These are phyloP conservation scores for Nitzschia sp. DNA, from an alignment of 108 stramenopile genomes.

Conservation along the genomic window DNA sequence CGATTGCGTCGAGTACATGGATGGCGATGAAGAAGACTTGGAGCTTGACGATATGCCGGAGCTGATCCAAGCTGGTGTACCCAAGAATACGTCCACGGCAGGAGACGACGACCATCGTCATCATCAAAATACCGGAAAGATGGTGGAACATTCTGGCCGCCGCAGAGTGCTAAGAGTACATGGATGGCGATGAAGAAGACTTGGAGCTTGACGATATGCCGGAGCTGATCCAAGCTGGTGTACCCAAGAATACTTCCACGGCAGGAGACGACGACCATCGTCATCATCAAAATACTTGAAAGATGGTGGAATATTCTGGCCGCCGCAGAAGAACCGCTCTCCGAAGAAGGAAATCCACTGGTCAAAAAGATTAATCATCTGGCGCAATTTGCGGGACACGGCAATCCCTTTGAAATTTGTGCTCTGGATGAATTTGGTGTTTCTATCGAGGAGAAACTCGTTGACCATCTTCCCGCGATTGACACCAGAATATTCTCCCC, in stretches of 20 bases:
- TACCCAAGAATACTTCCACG: not conserved
- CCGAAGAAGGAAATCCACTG: no score
- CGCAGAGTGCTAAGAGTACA: slow-evolving; percentile 1
- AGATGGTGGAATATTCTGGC: not conserved
- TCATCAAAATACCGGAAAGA: not conserved
- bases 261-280: not conserved
- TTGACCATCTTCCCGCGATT: no score
- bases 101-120: not conserved
- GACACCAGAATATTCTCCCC: no score
- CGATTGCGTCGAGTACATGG: slow-evolving; percentile 8
- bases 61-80: not conserved
- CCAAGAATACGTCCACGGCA: not conserved
- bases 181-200: no score
- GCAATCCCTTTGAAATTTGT: no score
- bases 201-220: not conserved
- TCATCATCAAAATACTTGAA: not conserved
- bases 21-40: slow-evolving; percentile 15
- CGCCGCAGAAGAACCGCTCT: no score
- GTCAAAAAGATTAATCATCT: no score
- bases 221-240: not conserved
- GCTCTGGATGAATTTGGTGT: no score
- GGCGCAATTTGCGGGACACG: no score
- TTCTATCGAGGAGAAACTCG: no score
- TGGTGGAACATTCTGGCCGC: no score
- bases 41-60: not conserved